Percentiles rank a stretch among this genome's conserved stretches.
phyloP scores from a whole-genome alignment of 345 rosid genomes.

The Turnera subulata region DNA sequence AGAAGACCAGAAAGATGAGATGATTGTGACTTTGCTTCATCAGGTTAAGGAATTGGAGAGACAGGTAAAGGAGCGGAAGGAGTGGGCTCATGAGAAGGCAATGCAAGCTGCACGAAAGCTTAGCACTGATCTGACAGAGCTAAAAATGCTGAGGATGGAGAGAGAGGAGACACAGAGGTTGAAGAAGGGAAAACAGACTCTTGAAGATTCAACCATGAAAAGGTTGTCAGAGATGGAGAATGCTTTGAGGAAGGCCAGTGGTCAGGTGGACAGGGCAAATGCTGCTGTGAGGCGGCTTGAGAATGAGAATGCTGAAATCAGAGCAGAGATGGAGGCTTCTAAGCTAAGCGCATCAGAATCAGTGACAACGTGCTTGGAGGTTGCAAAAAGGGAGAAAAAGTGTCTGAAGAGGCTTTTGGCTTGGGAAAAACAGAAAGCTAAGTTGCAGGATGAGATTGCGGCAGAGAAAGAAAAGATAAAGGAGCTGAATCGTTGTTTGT shows the following conservation, averaged over 20 bases:
- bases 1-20: conserved; percentile 72
- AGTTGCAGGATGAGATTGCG: conserved; percentile 72
- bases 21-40: conserved; percentile 51
- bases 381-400: conserved; percentile 79
- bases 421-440: conserved; percentile 79
- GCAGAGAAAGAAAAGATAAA: conserved; percentile 67
- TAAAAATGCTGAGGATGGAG: conserved; percentile 72
- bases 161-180: conserved; percentile 76
- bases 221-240: conserved; percentile 77
- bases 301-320: conserved; percentile 84
- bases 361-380: conserved; percentile 57
- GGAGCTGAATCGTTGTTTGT: conserved; percentile 50
- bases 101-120: conserved; percentile 95
- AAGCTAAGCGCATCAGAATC: conserved; percentile 92
- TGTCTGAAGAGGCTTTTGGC: conserved; percentile 68
- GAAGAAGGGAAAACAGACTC: conserved; percentile 82
- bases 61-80: conserved; percentile 81
- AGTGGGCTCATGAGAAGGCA: conserved; percentile 97
- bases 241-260: conserved; percentile 74
- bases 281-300: conserved; percentile 56
- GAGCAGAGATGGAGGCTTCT: conserved; percentile 91
- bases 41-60: conserved; percentile 73
- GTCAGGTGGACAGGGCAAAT: conserved; percentile 60
- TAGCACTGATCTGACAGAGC: conserved; percentile 73
- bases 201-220: conserved; percentile 76